Base-by-base conservation (phyloP, 306 rosid genomes). In the Pyrus communis region DNA sequence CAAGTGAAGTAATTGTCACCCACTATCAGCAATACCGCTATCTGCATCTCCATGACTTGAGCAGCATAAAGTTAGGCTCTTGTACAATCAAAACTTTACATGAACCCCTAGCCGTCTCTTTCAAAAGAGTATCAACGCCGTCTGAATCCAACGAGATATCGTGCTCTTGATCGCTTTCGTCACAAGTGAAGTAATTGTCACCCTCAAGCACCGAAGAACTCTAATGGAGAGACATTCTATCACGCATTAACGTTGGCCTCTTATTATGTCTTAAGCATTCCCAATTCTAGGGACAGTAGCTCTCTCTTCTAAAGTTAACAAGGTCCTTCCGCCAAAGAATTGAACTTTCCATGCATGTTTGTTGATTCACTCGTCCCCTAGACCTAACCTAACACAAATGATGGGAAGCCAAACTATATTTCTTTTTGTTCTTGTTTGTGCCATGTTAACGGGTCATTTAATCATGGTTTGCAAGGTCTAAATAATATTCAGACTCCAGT, bases 181-280 rank as follows among this genome's bases (percentile, higher is more conserved):
- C 84, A 38, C 97, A 92, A 38, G 98, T 90, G 88, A 94, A 94
- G 89, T 90, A 95, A 46, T 90, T 87, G 71, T 88, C 93, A 22
- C 96, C 96, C 84, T 86, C 97, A 59, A 92, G 90, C 76, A 90
- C 97, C 0, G 97, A 94, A 66, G 97, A 92, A n/a, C 98, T 97
- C 78, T 94, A 96, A 14, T 83, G 71, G 64, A 83, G 62, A 49
- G 96, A 75, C 70, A 75, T 67, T 85, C 72, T 88, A 68, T 90
- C 96, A 15, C 72, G 77, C 74, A 69, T 73, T 59, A 73, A 61
- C 51, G 81, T 49, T 38, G 89, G 86, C 82, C 67, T 85, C 88
- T 33, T 33, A 33, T 33, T 33, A 31, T 5, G 38, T 33, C 38
- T 40, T 86, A 84, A 25, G 84, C 71, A 42, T 67, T 74, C 28